Conservation (phyloP, 2,329 filamentous ascomycete species). For the Ophiocordyceps camponoti-floridani region DNA sequence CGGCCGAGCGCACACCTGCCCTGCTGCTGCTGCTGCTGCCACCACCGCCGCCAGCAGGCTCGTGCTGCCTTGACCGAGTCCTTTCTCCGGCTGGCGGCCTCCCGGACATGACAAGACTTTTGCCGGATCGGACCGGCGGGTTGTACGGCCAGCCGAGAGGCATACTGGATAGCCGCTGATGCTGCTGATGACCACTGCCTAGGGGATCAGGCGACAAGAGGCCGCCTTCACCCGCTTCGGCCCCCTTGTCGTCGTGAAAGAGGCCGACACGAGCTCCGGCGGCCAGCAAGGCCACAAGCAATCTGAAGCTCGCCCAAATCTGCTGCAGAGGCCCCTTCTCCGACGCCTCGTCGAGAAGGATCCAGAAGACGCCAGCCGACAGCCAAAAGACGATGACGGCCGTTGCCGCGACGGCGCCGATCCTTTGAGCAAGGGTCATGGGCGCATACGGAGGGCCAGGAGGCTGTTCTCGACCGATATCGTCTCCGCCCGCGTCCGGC, state of each 20-base stretch:
- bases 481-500: conserved; percentile 25
- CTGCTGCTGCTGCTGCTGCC: no score
- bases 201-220: conserved; percentile 6
- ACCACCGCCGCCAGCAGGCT: not conserved
- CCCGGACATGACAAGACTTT: not conserved
- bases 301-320: conserved; percentile 9
- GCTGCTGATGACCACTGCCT: conserved; percentile 5
- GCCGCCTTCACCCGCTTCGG: conserved; percentile 6
- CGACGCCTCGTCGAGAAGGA: conserved; percentile 28
- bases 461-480: conserved; percentile 20
- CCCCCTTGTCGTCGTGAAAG: conserved; percentile 5
- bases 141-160: conserved; percentile 19
- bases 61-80: not conserved
- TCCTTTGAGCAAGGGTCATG: conserved; percentile 41
- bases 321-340: conserved; percentile 15
- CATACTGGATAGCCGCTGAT: conserved; percentile 16
- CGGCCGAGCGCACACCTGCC: not conserved
- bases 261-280: conserved; percentile 7
- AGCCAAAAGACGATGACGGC: conserved; percentile 34
- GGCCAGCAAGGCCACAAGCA: conserved; percentile 6
- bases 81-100: not conserved
- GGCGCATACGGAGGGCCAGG: conserved; percentile 7
- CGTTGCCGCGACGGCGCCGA: conserved; percentile 50
- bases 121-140: conserved; percentile 7
- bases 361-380: conserved; percentile 30